Evolutionary conservation across 768 basidiomycete genomes (phyloP), one percentile per base, ranked within the genome.

Genomic region (Tremella fuciformis): DNA sequence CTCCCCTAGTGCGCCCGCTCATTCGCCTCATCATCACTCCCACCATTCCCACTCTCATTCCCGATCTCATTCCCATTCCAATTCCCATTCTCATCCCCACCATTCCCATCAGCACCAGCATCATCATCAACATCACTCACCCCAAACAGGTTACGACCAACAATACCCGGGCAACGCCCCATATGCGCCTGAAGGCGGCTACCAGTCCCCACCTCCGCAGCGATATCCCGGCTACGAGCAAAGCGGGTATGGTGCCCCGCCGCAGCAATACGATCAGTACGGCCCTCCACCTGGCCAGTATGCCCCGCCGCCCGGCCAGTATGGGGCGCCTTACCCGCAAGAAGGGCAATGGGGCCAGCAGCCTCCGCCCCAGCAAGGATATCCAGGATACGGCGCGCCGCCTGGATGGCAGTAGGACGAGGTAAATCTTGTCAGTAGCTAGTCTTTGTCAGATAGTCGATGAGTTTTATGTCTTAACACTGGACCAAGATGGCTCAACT

Each of bases 341-440:
- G n/a, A n/a, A 46, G 42, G 42, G 42, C 42, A 46, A 15, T 46
- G 42, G 42, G 42, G 42, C 4, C 42, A n/a, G n/a, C 42, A 46
- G 16, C 29, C 29, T 34, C 29, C 29, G 29, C 29, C 29, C 6
- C 29, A 34, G 29, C 29, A 34, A 34, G 29, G 29, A 34, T 34
- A 34, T 34, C 29, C 29, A 34, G 29, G 29, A 34, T 34, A 34
- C 29, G 29, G 29, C 29, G 29, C 29, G 29, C 29, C 29, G 29
- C 29, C 29, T 11, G 29, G 29, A 34, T 34, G 29, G 29, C 29
- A 11, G 29, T 34, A 34, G 29, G 11, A 34, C n/a, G 29, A 34
- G 6, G 29, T 34, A 34, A 6, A 34, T 34, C 29, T 34, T 34
- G 29, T 34, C 29, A 34, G 29, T 4, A 34, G 29, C 6, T 34